Evolutionary conservation across 257 asterid species (phyloP), one percentile per base, ranked within the genome.

Genomic region (Capsicum rhomboideum): DNA sequence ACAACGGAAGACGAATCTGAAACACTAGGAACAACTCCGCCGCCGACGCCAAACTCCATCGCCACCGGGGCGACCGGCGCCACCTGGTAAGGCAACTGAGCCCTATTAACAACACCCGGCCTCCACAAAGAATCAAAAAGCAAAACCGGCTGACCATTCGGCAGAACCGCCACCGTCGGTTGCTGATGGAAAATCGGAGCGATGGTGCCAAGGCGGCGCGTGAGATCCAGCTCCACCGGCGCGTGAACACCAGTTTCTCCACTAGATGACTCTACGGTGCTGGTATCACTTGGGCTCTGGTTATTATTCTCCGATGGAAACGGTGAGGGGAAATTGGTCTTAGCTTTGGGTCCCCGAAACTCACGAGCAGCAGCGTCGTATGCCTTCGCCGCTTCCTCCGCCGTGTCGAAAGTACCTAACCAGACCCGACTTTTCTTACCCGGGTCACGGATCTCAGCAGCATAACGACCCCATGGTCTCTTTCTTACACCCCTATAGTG

Each of bases 401-500:
- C 98, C 71, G 98, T 93, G 88, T 94, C 98, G 85, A 95, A 95
- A 0, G 98, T 95, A 23, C 98, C 98, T 37, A 95, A 78, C 98
- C 98, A 95, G 77, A 95, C 98, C 21, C 98, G 91, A 83, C 91
- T 92, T 54, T 93, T 93, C 92, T 93, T 95, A 29, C 97, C 93
- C 2, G 98, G 98, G 87, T 95, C 98, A 1, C 98, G 96, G 89
- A 95, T 95, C 86, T 95, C 98, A 72, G 98, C 98, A 59, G 98
- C 98, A 88, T 92, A 95, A 6, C 98, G 96, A n/a, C 98, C 98
- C 98, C 98, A 95, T 1, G 99, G 99, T 91, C 99, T 86, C 97
- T 95, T 95, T 80, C 99, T 64, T 10, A 95, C 99, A 31, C 99
- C 99, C 16, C 99, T 20, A 90, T 72, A 95, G 86, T 90, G 98